phyloP scores from a whole-genome alignment of 2,329 filamentous ascomycete genomes.

The Aspergillus terreus region DNA sequence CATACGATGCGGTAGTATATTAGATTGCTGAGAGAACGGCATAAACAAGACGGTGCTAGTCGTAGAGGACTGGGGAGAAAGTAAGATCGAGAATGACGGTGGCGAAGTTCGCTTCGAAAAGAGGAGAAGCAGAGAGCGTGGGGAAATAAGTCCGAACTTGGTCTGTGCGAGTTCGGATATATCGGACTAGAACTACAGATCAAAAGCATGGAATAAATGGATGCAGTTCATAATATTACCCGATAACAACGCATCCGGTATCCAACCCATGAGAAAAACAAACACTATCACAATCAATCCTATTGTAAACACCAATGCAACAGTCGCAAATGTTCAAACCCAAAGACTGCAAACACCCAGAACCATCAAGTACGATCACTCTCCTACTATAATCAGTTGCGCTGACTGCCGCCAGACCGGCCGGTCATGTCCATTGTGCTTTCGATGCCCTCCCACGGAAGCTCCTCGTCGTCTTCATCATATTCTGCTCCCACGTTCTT shows the following conservation, averaged over 20 bases:
- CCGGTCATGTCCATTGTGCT: slow-evolving; percentile 39
- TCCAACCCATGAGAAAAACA: too few species aligned
- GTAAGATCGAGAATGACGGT: neutral
- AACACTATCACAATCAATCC: neutral
- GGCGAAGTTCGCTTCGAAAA: too few species aligned
- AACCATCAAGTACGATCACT: neutral
- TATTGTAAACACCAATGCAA: too few species aligned
- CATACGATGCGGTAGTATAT: slow-evolving; percentile 1
- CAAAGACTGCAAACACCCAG: neutral
- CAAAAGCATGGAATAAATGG: too few species aligned
- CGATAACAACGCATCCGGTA: too few species aligned
- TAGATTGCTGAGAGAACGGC: slow-evolving; percentile 8
- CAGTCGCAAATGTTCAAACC: too few species aligned
- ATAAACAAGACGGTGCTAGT: slow-evolving; percentile 8
- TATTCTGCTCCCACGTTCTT: slow-evolving; percentile 20
- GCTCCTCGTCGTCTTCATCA: slow-evolving; percentile 36
- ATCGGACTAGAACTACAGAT: too few species aligned
- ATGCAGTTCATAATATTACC: too few species aligned
- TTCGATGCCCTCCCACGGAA: slow-evolving; percentile 44
- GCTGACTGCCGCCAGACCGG: slow-evolving; percentile 18
- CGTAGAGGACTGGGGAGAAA: neutral
- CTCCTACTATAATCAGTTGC: neutral
- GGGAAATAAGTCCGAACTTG: too few species aligned
- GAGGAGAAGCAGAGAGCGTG: too few species aligned
- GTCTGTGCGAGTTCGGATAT: too few species aligned